These are phyloP conservation scores for Obelidium mucronatum DNA, from an alignment of 192 early-diverging fungal genomes.

Conservation along the genomic window DNA sequence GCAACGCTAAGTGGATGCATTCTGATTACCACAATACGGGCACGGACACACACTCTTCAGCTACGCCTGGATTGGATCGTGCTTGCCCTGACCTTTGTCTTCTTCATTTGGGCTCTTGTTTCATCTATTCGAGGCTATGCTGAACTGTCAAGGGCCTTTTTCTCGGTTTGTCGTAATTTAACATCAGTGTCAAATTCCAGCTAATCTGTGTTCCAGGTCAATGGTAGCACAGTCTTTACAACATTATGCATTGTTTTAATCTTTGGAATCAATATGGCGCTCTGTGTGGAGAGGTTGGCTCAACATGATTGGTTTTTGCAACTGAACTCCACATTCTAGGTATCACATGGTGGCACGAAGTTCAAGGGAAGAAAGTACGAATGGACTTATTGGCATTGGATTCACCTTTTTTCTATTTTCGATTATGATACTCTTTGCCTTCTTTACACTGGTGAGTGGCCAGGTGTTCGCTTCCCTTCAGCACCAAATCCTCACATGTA, in stretches of 20 bases:
- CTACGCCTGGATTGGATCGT: not conserved
- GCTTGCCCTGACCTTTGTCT: not conserved
- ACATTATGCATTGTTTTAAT: not conserved
- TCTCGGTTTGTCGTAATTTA: no score
- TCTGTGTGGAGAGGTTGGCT: not conserved
- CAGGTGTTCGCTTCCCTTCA: no score
- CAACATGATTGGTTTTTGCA: not conserved
- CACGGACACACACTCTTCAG: not conserved
- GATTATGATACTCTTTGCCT: not conserved
- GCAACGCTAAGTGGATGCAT: not conserved
- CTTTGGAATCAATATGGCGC: not conserved
- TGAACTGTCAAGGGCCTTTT: not conserved
- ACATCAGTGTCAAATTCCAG: no score
- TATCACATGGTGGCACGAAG: not conserved
- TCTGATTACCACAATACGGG: not conserved
- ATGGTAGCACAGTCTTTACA: not conserved
- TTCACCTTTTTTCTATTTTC: not conserved
- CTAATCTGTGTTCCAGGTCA: not conserved
- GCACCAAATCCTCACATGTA: no score
- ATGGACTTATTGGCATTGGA: not conserved
- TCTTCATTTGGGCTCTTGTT: not conserved
- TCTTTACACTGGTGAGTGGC: no score
- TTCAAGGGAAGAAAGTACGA: not conserved
- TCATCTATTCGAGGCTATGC: not conserved
- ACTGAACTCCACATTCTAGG: no score